Base-by-base conservation (phyloP, 345 rosid genomes). In the Zanthoxylum bungeanum region DNA sequence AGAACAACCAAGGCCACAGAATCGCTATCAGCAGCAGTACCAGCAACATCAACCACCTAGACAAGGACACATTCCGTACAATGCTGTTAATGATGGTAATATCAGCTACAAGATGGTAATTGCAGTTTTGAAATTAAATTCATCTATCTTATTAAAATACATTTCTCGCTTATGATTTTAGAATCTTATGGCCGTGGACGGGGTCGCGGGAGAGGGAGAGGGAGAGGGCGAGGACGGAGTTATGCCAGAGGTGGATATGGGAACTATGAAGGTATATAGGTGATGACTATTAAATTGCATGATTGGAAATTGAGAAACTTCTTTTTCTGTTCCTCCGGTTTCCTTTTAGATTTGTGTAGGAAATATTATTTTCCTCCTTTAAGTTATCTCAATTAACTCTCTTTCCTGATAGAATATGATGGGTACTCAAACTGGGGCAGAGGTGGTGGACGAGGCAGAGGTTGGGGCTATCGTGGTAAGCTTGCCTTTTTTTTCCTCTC, bases 41-140 rank as follows among this genome's bases (percentile, higher is more conserved):
- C 68, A 28, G 16, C 80, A 67, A 72, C 93, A 84, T 40, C 88
- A 80, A 49, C 91, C 75, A 60, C 85, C 76, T 27, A 84, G 82
- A 75, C 91, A 85, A 77, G 66, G 77, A 28, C 87, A 75, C 31
- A 40, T 56, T 22, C 80, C 84, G 4, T 86, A 88, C 76, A 85
- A 84, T 83, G 74, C 82, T 61, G 75, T 66, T 74, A 79, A 85
- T 73, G 96, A 92, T 82, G 96, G 99, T 95, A 73, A 71, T 47
- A 37, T 70, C 63, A 60, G 30, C n/a, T 44, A 46, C 34, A 51
- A 66, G 44, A 60, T 69, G 55, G 22, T 67, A 2, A 46, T 74
- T 39, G 34, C 27, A 30, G n/a, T 49, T 53, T 27, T 57, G 47
- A 73, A 60, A 60, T 60, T 40, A 24, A 33, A 7, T 49, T 25